Conservation (phyloP, 2,329 filamentous ascomycete species). For the Scytalidium lignicola region DNA sequence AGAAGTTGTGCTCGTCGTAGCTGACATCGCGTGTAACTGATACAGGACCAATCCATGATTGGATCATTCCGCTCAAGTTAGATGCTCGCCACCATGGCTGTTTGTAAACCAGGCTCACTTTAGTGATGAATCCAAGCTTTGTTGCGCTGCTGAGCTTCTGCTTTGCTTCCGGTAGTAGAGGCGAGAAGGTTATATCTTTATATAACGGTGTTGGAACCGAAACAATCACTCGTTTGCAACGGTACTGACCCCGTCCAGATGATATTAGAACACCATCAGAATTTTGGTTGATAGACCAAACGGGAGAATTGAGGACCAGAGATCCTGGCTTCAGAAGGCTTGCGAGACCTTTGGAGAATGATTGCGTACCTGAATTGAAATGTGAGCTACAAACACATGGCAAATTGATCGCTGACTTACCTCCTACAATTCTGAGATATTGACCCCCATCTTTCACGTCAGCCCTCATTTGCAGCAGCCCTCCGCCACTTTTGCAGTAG, state of each 20-base stretch:
- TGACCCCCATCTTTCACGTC: conserved; percentile 45
- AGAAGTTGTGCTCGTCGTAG: conserved; percentile 23
- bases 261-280: conserved; percentile 4
- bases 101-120: conserved; percentile 25
- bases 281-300: conserved; percentile 7
- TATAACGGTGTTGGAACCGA: conserved; percentile 45
- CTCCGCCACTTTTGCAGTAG: conserved; percentile 48
- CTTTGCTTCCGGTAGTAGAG: conserved; percentile 35
- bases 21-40: conserved; percentile 40
- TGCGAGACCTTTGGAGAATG: conserved; percentile 10
- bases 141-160: conserved; percentile 30
- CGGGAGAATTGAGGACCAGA: conserved; percentile 10
- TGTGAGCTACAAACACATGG: background rate
- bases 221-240: conserved; percentile 34
- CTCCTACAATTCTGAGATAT: conserved; percentile 14
- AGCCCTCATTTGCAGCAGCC: conserved; percentile 46
- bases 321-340: conserved; percentile 7
- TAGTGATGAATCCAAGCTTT: conserved; percentile 40
- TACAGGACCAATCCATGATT: conserved; percentile 41
- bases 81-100: conserved; percentile 9
- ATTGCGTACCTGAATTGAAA: conserved; percentile 10
- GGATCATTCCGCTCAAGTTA: conserved; percentile 40
- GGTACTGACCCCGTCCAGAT: conserved; percentile 1
- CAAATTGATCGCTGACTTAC: conserved; percentile 1
- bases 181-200: conserved; percentile 39